Evolutionary conservation across 1,139 yeast genomes (phyloP), one percentile per base, ranked within the genome.

Genomic region (Magnusiomyces tetraspermus): DNA sequence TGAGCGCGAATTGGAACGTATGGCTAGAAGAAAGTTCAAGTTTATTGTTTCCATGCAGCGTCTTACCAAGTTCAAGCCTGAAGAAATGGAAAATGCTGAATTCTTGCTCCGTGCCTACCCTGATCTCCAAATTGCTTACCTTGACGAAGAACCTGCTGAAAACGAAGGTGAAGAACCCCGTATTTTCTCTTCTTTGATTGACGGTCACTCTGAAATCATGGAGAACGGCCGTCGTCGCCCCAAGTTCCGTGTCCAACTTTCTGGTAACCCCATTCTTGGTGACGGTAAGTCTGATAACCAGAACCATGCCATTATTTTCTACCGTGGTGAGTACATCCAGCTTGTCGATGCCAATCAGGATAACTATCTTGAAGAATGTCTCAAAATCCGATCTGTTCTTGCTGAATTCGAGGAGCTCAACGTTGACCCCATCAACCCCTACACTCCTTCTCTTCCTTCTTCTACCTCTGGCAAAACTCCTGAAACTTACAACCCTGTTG

Each of bases 281-380:
- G 98, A 92, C 72, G 98, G 98, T 83, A 92, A 92, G 74, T 87
- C 97, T 66, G 98, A 92, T 80, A 92, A 92, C 74, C 98, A 92
- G 75, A 92, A 92, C 73, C 97, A 90, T 73, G 89, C 97, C 59
- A 73, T 92, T 63, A 88, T 92, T 68, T 92, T 92, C 80, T 87
- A 90, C 77, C 87, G 98, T 76, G 98, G 98, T 81, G 98, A 92
- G 76, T 92, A 92, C 73, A 82, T 92, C 63, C 97, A 92, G 74
- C 80, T 92, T 74, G 85, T 92, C 67, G 98, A 92, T 83, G 97
- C 98, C 61, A 92, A 92, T 72, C 98, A 92, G 76, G 98, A 92
- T 73, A 92, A 92, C 75, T 92, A 92, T 67, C 78, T 92, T 71
- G 98, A 92, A 76, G 98, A 92, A 74, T 92, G 98, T 80, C 78